Percentiles rank a stretch among this genome's conserved stretches.
Conservation (phyloP, 2,329 filamentous ascomycete genomes). For the Setomelanomma holmii region DNA sequence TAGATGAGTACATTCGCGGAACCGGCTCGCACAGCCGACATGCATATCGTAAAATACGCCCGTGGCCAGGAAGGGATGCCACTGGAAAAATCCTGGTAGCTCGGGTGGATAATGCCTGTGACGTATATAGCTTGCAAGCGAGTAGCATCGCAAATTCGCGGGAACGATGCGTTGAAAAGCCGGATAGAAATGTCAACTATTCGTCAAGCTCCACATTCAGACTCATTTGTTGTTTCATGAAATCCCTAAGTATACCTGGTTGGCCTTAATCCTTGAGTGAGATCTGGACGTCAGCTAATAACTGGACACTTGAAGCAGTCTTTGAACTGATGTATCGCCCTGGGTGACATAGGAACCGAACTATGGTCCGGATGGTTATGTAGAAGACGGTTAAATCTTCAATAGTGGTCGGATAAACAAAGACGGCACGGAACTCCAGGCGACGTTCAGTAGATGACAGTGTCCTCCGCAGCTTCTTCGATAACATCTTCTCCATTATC, state of each 20-base stretch:
- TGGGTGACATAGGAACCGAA: no score
- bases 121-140: slow-evolving; percentile 6
- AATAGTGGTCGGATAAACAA: neutral
- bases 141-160: slow-evolving; percentile 8
- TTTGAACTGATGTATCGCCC: no score
- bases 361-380: no score
- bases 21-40: slow-evolving; percentile 9
- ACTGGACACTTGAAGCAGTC: no score
- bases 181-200: neutral
- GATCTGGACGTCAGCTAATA: no score
- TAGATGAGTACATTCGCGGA: no score
- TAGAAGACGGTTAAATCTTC: no score
- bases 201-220: no score
- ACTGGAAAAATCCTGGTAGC: slow-evolving; percentile 1
- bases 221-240: no score
- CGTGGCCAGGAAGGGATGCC: slow-evolving; percentile 1
- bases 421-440: slow-evolving; percentile 5
- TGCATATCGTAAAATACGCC: slow-evolving; percentile 2
- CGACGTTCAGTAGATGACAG: slow-evolving; percentile 78
- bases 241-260: no score
- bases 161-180: slow-evolving; percentile 5
- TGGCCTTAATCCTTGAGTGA: no score
- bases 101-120: slow-evolving; percentile 2
- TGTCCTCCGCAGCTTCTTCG: slow-evolving; percentile 81
- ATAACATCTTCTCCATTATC: slow-evolving; percentile 79